Base-by-base conservation (phyloP, 164 flowering plant genomes). In the Nymphaea colorata region DNA sequence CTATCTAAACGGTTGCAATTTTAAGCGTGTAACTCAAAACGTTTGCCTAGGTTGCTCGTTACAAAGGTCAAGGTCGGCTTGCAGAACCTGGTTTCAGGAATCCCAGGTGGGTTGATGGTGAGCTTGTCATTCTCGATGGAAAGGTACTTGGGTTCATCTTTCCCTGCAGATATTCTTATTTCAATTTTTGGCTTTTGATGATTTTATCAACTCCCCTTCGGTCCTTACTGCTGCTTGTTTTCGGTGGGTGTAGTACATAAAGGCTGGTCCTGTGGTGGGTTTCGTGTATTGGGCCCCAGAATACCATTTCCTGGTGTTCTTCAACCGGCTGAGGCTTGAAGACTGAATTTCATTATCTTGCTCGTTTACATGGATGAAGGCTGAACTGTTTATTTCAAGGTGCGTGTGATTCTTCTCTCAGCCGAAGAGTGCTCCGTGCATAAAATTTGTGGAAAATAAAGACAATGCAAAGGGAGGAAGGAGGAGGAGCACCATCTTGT, bases 41-140 rank as follows among this genome's bases (percentile, higher is more conserved):
- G 16, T 61, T 61, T 61, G 16, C 63, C 16, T 82, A 94, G 99
- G 77, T 94, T 73, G 99, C 96, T 80, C 84, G 98, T 69, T 94
- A 94, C 77, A 91, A 76, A 83, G 99, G 99, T 64, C 96, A 94
- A 75, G 99, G 99, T 59, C 87, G 98, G 83, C 87, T 91, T 62
- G 90, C 98, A 59, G 96, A 84, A 64, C 89, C 94, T 44, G 98
- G 99, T 14, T 90, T 90, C 74, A 77, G 43, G 64, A 91, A 87
- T 78, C 98, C 98, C 69, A 78, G 91, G 74, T 94, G 99, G 99
- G 96, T 91, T 72, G 96, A 94, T 79, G 99, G 99, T 51, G 99
- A 94, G 82, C 93, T 94, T 68, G 91, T 94, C 62, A 85, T 94
- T 74, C 84, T 91, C 71, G 94, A 94, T 78, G 99, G 99, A 64